These are phyloP conservation scores for Papiliotrema laurentii DNA, from an alignment of 1,284 basidiomycete genomes.

Conservation along the genomic window DNA sequence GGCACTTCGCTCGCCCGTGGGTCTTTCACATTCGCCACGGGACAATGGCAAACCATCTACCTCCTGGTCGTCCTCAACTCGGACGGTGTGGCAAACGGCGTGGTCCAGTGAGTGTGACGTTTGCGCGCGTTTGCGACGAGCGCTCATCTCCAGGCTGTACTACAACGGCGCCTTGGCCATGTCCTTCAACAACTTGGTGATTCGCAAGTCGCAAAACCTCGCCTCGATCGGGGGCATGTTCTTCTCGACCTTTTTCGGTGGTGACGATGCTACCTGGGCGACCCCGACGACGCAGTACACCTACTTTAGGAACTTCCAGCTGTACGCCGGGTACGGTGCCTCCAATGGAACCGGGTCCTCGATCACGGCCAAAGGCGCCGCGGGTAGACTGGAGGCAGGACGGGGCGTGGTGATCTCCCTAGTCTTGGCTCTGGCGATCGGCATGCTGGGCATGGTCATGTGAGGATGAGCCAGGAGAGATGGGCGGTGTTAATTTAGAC, in stretches of 20 bases:
- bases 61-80: constrained; percentile 46
- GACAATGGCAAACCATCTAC: constrained; percentile 44
- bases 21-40: constrained; percentile 37
- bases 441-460: no score
- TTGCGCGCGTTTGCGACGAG: background rate
- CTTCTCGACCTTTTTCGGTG: constrained; percentile 50
- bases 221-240: constrained; percentile 38
- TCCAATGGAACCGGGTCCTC: constrained; percentile 20
- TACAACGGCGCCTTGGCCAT: constrained; percentile 44
- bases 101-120: constrained; percentile 25
- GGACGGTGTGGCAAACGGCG: constrained; percentile 38
- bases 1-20: constrained; percentile 47
- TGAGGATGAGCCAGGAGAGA: no score
- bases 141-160: constrained; percentile 25
- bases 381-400: background rate
- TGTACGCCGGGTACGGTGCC: constrained; percentile 33
- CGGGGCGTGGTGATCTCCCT: background rate
- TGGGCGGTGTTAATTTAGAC: no score
- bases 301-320: constrained; percentile 43
- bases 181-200: constrained; percentile 35
- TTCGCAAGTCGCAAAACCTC: constrained; percentile 34
- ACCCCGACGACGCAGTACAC: constrained; percentile 40
- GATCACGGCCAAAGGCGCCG: constrained; percentile 6
- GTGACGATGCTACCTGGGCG: constrained; percentile 42
- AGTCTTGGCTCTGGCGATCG: constrained; percentile 3